These are phyloP conservation scores for Blastobotrys serpentis DNA, from an alignment of 1,139 yeast genomes.

Conservation along the genomic window DNA sequence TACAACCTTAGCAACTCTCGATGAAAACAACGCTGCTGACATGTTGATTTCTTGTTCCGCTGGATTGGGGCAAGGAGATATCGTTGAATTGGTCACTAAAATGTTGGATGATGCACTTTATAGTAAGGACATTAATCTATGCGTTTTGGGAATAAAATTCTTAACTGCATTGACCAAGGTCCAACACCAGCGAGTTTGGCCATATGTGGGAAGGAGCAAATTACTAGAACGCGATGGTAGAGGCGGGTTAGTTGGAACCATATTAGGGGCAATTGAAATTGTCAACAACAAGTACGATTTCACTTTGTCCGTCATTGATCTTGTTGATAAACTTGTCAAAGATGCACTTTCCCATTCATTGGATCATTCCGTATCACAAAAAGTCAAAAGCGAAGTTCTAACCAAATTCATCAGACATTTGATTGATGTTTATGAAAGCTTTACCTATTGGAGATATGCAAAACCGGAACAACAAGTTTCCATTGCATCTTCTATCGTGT, in stretches of 20 bases:
- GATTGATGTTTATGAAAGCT: constrained; percentile 70
- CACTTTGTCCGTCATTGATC: constrained; percentile 56
- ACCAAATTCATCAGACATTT: constrained; percentile 57
- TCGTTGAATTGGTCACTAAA: constrained; percentile 64
- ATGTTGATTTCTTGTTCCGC: constrained; percentile 52
- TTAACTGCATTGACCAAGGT: constrained; percentile 50
- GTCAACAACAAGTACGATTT: constrained; percentile 65
- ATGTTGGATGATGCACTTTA: constrained; percentile 68
- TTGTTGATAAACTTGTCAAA: constrained; percentile 54
- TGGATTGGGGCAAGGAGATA: constrained; percentile 64
- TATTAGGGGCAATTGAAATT: constrained; percentile 73
- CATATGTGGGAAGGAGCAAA: constrained; percentile 66
- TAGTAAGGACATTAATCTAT: constrained; percentile 49
- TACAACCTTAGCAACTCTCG: constrained; percentile 36
- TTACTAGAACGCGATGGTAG: constrained; percentile 64
- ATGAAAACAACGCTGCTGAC: constrained; percentile 44
- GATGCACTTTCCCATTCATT: constrained; percentile 49
- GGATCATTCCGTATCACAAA: constrained; percentile 37
- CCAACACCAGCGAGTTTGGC: constrained; percentile 73
- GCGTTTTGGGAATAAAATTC: constrained; percentile 52
- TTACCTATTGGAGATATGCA: constrained; percentile 65
- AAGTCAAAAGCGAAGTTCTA: constrained; percentile 56
- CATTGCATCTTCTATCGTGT: constrained; percentile 58
- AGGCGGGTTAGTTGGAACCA: constrained; percentile 62
- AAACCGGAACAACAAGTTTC: constrained; percentile 57